Evolutionary conservation across 345 rosid species (phyloP).

Genomic region (Populus nigra): DNA sequence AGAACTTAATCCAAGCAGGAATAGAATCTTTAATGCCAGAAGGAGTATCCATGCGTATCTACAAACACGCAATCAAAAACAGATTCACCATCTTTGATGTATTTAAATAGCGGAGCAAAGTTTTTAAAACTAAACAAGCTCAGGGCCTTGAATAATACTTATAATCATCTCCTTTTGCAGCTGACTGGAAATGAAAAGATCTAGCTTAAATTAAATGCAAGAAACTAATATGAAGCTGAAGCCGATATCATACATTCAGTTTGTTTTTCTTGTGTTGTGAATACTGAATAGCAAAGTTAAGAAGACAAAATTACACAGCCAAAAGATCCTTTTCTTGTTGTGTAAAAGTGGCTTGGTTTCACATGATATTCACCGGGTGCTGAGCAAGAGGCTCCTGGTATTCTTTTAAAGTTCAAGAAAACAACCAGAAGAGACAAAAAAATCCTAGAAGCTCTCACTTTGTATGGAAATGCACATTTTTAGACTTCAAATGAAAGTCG

Average conservation of each 20-base stretch:
- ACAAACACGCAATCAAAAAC: conserved; percentile 23
- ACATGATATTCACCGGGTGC: background rate
- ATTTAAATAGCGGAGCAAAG: background rate
- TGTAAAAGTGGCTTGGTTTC: background rate
- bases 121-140: background rate
- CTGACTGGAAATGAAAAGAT: background rate
- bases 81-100: background rate
- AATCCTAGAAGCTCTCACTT: conserved; percentile 8
- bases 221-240: background rate
- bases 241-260: background rate
- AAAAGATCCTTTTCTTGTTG: background rate
- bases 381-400: background rate
- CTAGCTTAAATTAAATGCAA: background rate
- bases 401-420: conserved; percentile 4
- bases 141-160: background rate
- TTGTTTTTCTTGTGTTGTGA: background rate
- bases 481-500: background rate
- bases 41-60: conserved; percentile 96
- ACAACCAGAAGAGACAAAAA: background rate
- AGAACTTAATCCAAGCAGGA: conserved; percentile 98
- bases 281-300: background rate
- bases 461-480: background rate
- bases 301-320: background rate
- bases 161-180: background rate
- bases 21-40: conserved; percentile 92